Conservation (phyloP, 768 basidiomycete genomes). For the Podaxis sp. region DNA sequence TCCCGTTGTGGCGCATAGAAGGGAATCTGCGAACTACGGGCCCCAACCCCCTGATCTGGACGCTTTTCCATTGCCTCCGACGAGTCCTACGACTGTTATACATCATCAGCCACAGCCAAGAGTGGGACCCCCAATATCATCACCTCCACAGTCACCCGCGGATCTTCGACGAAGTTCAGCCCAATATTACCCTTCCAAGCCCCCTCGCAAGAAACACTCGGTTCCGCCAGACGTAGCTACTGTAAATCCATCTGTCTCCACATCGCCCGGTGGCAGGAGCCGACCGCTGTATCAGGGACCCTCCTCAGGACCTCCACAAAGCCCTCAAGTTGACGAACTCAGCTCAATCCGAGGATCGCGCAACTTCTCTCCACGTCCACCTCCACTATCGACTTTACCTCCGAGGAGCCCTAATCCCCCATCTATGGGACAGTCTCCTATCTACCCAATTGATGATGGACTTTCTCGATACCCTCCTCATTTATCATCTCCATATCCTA, state of each 20-base stretch:
- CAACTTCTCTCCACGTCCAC: background rate
- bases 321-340: background rate
- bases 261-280: background rate
- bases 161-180: constrained; percentile 1
- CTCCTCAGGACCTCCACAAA: background rate
- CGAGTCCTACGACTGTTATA: background rate
- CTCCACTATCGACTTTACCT: background rate
- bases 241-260: background rate
- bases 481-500: background rate
- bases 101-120: background rate
- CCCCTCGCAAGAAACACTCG: background rate
- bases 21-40: background rate
- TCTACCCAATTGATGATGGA: background rate
- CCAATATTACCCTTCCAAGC: background rate
- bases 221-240: background rate
- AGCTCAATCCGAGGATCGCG: background rate
- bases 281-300: background rate
- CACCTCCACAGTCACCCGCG: background rate
- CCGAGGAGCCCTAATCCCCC: background rate
- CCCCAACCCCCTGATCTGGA: background rate
- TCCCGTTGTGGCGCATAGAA: background rate
- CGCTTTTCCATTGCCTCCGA: background rate
- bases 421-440: background rate
- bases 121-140: background rate
- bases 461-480: constrained; percentile 9